phyloP scores from a whole-genome alignment of 1,139 yeast genomes.

The Geotrichum europaeum region DNA sequence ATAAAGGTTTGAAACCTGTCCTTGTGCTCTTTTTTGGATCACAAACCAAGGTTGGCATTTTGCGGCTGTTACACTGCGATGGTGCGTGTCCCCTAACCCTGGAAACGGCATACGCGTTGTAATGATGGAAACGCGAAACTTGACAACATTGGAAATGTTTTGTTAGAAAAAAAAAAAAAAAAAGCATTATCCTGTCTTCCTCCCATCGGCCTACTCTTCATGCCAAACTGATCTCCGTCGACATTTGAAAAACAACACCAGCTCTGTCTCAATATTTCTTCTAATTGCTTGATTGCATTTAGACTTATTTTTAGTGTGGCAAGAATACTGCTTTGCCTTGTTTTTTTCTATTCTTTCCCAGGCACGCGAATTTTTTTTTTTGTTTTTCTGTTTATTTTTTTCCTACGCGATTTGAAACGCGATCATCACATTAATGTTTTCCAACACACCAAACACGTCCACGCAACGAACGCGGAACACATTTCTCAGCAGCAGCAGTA shows the following conservation, averaged over 20 bases:
- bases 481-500: conserved; percentile 1
- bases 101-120: not conserved
- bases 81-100: not conserved
- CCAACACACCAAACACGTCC: not conserved
- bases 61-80: not conserved
- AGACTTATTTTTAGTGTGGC: not conserved
- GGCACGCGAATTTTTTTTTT: not conserved
- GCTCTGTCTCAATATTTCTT: not conserved
- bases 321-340: not conserved
- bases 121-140: not conserved
- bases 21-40: not conserved
- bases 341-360: not conserved
- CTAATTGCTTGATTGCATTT: not conserved
- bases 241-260: not conserved
- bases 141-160: not conserved
- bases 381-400: not conserved
- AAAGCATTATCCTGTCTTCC: not conserved
- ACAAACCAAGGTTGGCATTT: not conserved
- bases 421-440: not conserved
- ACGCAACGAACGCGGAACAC: not conserved
- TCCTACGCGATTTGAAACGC: not conserved
- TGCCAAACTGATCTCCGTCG: not conserved
- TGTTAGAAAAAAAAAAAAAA: not conserved
- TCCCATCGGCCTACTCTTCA: not conserved
- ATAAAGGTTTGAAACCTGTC: not conserved